Base-by-base conservation (phyloP, 768 basidiomycete species). In the Phaffia australis region DNA sequence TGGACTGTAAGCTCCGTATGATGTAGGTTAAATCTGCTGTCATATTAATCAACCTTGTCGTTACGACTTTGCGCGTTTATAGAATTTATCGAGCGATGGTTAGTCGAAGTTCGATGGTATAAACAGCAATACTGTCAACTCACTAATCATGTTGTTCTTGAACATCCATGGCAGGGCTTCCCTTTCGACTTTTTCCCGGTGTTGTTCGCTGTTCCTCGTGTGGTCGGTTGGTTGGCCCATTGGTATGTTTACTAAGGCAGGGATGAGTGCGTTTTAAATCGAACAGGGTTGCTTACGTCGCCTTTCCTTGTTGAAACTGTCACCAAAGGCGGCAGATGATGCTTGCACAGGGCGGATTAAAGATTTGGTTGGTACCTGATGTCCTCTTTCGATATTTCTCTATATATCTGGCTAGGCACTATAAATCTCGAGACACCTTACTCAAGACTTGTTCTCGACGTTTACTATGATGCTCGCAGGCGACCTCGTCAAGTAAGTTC, bases 31-130 rank as follows among this genome's bases (percentile, higher is more conserved):
- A 54, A 4, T 4, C 16, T 54, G 4, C 5, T 15, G 29, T 23
- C 16, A 5, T 49, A 0, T 30, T 60, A 23, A 60, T 66, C 58
- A 59, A 30, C 35, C 21, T 21, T 30, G 15, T 7, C 6, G 19
- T 30, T 27, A 42, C 21, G 46, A 27, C 21, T 4, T 21, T 14
- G 15, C 6, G 35, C 30, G 21, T 46, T 71, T 88, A 89, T 9
- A 76, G 92, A 65, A 92, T 93, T 71, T 93, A 93, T 76, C 87
- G 88, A 59, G 88, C 88, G 25, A 91, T 91, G 89, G 89, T 88
- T 69, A 70, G 80, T 47, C 67, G 70, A 35, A 52, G 23, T 56
- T 9, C 47, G 18, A 30, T 21, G 18, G 19, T 9, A 25, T 60
- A 15, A 63, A 8, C 11, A 21, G 11, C 54, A 21, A 8, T 55